Evolutionary conservation across 1,284 basidiomycete species (phyloP).

Genomic region (Papiliotrema laurentii): DNA sequence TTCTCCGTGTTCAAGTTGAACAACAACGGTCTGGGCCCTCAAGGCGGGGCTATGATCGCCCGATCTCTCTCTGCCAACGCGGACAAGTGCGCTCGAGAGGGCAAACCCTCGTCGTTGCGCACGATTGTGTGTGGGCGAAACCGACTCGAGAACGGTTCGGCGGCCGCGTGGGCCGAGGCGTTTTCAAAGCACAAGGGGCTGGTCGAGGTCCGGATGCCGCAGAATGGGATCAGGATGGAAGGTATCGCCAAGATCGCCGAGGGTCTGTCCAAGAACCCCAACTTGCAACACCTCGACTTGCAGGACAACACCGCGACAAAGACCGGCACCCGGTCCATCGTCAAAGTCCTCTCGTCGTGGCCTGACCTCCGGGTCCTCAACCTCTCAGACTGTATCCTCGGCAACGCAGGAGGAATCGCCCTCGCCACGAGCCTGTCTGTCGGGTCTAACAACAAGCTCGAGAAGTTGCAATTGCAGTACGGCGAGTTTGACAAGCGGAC

Average conservation of each 20-base stretch:
- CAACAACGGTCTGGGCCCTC: constrained; percentile 96
- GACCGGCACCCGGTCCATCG: constrained; percentile 69
- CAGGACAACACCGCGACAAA: constrained; percentile 92
- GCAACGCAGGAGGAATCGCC: constrained; percentile 59
- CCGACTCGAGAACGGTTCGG: constrained; percentile 86
- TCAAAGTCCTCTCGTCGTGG: constrained; percentile 66
- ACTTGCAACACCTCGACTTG: constrained; percentile 76
- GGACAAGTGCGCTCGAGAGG: constrained; percentile 60
- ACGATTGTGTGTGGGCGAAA: constrained; percentile 91
- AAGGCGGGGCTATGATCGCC: constrained; percentile 81
- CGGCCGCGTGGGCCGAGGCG: constrained; percentile 76
- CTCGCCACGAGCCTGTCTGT: constrained; percentile 56
- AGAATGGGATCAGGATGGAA: constrained; percentile 95
- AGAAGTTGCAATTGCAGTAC: constrained; percentile 77
- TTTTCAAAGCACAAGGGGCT: constrained; percentile 75
- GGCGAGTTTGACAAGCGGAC: constrained; percentile 76
- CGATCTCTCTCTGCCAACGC: constrained; percentile 78
- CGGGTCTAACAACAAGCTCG: constrained; percentile 69
- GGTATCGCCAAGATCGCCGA: constrained; percentile 78
- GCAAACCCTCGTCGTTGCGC: constrained; percentile 64
- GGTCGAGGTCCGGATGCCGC: constrained; percentile 83
- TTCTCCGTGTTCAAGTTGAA: constrained; percentile 84
- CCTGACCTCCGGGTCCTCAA: constrained; percentile 71
- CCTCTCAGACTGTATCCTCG: constrained; percentile 86
- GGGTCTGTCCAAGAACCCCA: constrained; percentile 67